Conservation (phyloP, 2,329 filamentous ascomycete genomes). For the Trichoderma simmonsii region DNA sequence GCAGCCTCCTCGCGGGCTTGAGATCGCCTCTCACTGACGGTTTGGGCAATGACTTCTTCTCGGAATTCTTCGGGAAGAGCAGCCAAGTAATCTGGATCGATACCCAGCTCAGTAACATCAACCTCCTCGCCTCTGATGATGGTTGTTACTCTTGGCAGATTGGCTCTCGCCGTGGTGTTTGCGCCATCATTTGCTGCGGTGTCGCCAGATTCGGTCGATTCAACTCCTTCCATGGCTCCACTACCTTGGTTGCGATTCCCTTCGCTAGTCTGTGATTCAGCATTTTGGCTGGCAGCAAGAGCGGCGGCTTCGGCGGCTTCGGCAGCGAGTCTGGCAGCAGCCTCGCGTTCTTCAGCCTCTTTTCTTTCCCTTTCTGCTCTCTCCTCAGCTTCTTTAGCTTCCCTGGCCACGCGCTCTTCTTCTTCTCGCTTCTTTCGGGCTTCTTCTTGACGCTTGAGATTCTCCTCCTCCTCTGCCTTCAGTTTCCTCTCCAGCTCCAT, state of each 20-base stretch:
- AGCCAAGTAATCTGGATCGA: constrained; percentile 90
- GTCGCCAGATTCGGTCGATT: constrained; percentile 45
- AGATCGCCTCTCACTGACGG: constrained; percentile 77
- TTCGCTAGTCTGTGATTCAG: constrained; percentile 22
- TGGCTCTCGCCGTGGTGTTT: constrained; percentile 24
- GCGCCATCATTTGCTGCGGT: constrained; percentile 30
- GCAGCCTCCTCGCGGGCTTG: constrained; percentile 67
- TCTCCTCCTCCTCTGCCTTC: constrained; percentile 57
- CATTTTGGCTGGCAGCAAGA: constrained; percentile 34
- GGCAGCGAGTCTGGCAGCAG: constrained; percentile 54
- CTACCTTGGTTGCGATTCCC: constrained; percentile 15
- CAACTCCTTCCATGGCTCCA: constrained; percentile 70
- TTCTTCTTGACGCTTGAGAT: constrained; percentile 50
- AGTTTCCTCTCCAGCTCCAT: constrained; percentile 74
- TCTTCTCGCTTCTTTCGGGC: constrained; percentile 61
- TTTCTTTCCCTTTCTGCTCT: constrained; percentile 63
- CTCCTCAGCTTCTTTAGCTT: constrained; percentile 71
- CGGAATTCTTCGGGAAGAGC: constrained; percentile 96
- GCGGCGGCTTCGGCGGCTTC: constrained; percentile 54
- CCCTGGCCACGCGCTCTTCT: constrained; percentile 62
- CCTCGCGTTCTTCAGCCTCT: constrained; percentile 67
- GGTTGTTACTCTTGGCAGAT: constrained; percentile 64
- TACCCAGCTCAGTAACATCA: constrained; percentile 91
- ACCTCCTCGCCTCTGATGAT: constrained; percentile 82
- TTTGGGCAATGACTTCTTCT: constrained; percentile 92